Conservation (phyloP, 805 yeast species). For the Priceomyces carsonii region DNA sequence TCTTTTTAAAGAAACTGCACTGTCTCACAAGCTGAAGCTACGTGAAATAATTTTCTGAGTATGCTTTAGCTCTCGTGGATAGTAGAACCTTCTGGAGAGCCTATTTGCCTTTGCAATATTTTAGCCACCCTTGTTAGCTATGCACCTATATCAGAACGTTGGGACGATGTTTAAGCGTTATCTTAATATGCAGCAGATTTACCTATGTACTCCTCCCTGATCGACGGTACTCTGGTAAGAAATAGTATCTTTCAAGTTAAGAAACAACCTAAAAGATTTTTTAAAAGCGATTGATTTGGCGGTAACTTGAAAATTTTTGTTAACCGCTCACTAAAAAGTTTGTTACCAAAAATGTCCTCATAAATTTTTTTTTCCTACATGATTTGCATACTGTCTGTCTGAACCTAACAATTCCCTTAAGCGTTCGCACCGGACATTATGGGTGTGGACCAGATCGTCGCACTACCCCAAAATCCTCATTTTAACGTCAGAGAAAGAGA, state of each 20-base stretch:
- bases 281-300: slow-evolving; percentile 5
- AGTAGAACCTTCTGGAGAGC: neutral
- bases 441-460: too few relatives aligned
- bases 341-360: slow-evolving; percentile 2
- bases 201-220: slow-evolving; percentile 1
- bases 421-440: too few relatives aligned
- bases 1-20: too few relatives aligned
- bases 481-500: too few relatives aligned
- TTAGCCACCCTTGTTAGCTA: slow-evolving; percentile 4
- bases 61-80: neutral
- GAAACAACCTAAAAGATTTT: slow-evolving; percentile 2
- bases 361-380: slow-evolving; percentile 6
- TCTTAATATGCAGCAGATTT: neutral
- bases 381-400: too few relatives aligned
- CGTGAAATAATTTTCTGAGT: too few relatives aligned
- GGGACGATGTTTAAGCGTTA: neutral
- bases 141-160: slow-evolving; percentile 1
- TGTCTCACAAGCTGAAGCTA: too few relatives aligned
- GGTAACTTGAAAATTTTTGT: slow-evolving; percentile 6
- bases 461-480: too few relatives aligned
- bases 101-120: slow-evolving; percentile 1
- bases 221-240: slow-evolving; percentile 4
- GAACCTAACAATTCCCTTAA: too few relatives aligned
- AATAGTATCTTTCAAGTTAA: slow-evolving; percentile 2
- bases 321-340: slow-evolving; percentile 7